phyloP scores from a whole-genome alignment of 2,329 filamentous ascomycete genomes.

The Fusarium temperatum region DNA sequence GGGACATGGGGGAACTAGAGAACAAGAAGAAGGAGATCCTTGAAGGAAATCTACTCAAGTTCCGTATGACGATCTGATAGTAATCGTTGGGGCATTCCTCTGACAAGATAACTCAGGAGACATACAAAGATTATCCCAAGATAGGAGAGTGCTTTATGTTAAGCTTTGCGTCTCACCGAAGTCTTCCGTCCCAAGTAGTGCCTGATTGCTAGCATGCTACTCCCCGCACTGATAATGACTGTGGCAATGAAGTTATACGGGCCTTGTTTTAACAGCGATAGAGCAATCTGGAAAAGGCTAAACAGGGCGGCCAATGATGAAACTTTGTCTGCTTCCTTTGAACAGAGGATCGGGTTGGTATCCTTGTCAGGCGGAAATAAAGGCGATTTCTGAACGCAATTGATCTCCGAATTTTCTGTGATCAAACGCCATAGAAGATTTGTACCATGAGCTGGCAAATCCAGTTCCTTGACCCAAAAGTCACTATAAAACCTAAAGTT shows the following conservation, averaged over 20 bases:
- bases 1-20: background rate
- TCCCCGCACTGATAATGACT: background rate
- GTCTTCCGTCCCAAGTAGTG: rapidly evolving
- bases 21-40: background rate
- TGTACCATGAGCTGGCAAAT: background rate
- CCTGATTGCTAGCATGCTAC: rapidly evolving
- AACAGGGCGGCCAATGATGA: background rate
- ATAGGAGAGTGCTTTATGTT: rapidly evolving
- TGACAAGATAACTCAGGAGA: rapidly evolving
- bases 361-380: background rate
- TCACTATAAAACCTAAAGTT: background rate
- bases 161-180: rapidly evolving
- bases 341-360: background rate
- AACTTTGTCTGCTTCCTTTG: background rate
- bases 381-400: background rate
- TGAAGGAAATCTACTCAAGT: background rate
- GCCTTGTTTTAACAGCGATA: background rate
- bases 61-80: background rate
- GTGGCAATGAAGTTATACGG: background rate
- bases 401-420: background rate
- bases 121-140: background rate
- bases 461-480: background rate
- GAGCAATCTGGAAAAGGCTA: rapidly evolving
- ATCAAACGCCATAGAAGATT: background rate
- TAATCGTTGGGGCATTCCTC: rapidly evolving